Evolutionary conservation across 2,329 filamentous ascomycete species (phyloP).

Genomic region (Fusarium musae): DNA sequence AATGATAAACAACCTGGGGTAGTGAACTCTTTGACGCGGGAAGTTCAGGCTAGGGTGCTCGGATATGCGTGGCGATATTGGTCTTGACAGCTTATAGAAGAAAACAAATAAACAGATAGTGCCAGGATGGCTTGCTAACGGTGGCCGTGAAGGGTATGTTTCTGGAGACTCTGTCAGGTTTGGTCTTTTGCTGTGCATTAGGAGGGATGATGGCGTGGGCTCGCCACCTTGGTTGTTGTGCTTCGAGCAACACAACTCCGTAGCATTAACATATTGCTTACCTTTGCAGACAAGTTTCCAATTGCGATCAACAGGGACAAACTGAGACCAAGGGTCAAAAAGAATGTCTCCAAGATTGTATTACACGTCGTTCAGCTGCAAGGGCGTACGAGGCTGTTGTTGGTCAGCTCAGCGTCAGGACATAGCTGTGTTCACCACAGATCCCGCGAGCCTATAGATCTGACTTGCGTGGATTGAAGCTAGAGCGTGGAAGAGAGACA

Average conservation of each 20-base stretch:
- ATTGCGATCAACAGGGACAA: slow-evolving; percentile 26
- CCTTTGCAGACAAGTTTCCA: slow-evolving; percentile 23
- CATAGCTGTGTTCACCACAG: slow-evolving; percentile 16
- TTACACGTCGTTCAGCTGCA: slow-evolving; percentile 30
- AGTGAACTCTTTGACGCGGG: slow-evolving; percentile 34
- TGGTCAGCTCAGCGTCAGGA: slow-evolving; percentile 36
- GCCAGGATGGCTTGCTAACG: slow-evolving; percentile 36
- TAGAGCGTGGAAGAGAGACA: slow-evolving; percentile 36
- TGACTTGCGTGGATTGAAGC: slow-evolving; percentile 13
- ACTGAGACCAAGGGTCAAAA: slow-evolving; percentile 35
- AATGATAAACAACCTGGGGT: slow-evolving; percentile 37
- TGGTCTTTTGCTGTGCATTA: slow-evolving; percentile 1
- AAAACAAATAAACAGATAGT: slow-evolving; percentile 39
- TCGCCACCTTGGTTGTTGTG: slow-evolving; percentile 14
- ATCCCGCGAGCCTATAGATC: slow-evolving; percentile 18
- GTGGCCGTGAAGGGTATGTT: slow-evolving; percentile 12
- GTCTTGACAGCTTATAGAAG: slow-evolving; percentile 9
- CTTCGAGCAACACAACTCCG: slow-evolving; percentile 3
- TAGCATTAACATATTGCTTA: slow-evolving; percentile 25
- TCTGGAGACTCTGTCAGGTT: slow-evolving; percentile 29
- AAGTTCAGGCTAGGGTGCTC: slow-evolving; percentile 33
- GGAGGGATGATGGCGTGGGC: not conserved
- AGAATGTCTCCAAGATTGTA: slow-evolving; percentile 22
- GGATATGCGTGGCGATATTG: slow-evolving; percentile 38
- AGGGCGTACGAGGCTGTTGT: slow-evolving; percentile 34